Base-by-base conservation (phyloP, 306 rosid genomes). In the Fragaria ananassa region DNA sequence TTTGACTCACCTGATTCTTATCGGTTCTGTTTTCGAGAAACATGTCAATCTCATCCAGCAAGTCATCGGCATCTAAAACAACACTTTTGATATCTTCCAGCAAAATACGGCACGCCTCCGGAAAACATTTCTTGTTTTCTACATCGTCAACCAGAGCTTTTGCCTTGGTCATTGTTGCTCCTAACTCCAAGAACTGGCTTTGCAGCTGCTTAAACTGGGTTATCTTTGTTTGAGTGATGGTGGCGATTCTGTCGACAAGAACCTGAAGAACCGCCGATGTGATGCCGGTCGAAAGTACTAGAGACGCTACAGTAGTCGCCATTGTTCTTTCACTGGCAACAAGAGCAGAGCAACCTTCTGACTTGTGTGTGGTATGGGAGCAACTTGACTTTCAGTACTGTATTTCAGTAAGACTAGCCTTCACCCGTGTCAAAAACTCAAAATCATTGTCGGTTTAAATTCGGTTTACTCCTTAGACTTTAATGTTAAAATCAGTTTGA, bases 61-160 rank as follows among this genome's bases (percentile, higher is more conserved):
- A 21, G 4, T 80, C 78, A n/a, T 80, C 79, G 10, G 79, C 79
- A 31, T 80, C 75, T 12, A 54, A 23, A 0, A 74, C 15, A 6
- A 25, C 25, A 4, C 0, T 35, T 8, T 74, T 57, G 17, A 74
- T 8, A 45, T 58, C 79, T 35, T 70, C 51, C 2, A 79, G 82
- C 70, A 72, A 73, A 9, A 13, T 42, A 6, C 68, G 47, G 4
- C 37, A 17, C 4, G 73, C 78, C 68, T 42, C 18, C 4, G 60
- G 11, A 4, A 13, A 0, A n/a, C 19, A 53, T 2, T 66, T 68
- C 21, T 54, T 49, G 12, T 8, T 68, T 34, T 47, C 42, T 17
- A 65, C 46, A 29, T 67, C 51, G 10, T 73, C 69, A 34, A 79
- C 58, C 14, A 66, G 18, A 44, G 10, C 62, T 31, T 79, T 25